Conservation (phyloP, 805 yeast genomes). For the Ogataea degrootiae region DNA sequence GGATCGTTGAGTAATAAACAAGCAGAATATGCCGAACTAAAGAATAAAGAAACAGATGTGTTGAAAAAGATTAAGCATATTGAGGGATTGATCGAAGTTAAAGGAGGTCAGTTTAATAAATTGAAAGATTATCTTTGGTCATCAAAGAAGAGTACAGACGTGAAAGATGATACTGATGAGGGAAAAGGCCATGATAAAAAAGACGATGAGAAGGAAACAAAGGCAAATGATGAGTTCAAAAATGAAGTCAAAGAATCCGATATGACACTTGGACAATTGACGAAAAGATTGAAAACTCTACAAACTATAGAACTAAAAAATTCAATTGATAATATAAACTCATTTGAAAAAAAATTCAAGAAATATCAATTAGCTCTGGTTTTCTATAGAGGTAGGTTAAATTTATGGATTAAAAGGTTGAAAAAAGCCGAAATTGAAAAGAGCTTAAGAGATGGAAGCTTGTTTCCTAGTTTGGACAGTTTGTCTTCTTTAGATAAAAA, state of each 20-base stretch:
- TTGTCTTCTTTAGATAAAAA: slow-evolving; percentile 10
- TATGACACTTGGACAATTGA: slow-evolving; percentile 4
- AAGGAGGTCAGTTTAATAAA: slow-evolving; percentile 23
- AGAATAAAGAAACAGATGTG: slow-evolving; percentile 18
- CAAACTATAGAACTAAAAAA: slow-evolving; percentile 4
- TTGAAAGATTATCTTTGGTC: slow-evolving; percentile 24
- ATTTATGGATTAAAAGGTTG: slow-evolving; percentile 31
- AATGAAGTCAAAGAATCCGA: slow-evolving; percentile 6
- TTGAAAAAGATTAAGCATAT: slow-evolving; percentile 34
- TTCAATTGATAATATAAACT: slow-evolving; percentile 3
- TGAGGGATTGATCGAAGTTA: slow-evolving; percentile 22
- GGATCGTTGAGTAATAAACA: slow-evolving; percentile 11
- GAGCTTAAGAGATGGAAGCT: slow-evolving; percentile 31
- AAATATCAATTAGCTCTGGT: slow-evolving; percentile 36
- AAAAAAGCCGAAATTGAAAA: slow-evolving; percentile 28
- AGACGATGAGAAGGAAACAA: slow-evolving; percentile 1
- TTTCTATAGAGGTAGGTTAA: slow-evolving; percentile 38
- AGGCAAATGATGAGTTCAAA: too few species aligned
- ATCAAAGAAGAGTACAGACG: slow-evolving; percentile 5
- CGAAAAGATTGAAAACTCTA: slow-evolving; percentile 5
- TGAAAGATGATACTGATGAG: slow-evolving; percentile 5
- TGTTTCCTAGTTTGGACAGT: slow-evolving; percentile 34
- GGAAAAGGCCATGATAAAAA: background rate
- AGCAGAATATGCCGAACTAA: slow-evolving; percentile 20
- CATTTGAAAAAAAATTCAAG: slow-evolving; percentile 31